Evolutionary conservation across 2,329 filamentous ascomycete species (phyloP).

Genomic region (Aotearoamyces nothofagi): DNA sequence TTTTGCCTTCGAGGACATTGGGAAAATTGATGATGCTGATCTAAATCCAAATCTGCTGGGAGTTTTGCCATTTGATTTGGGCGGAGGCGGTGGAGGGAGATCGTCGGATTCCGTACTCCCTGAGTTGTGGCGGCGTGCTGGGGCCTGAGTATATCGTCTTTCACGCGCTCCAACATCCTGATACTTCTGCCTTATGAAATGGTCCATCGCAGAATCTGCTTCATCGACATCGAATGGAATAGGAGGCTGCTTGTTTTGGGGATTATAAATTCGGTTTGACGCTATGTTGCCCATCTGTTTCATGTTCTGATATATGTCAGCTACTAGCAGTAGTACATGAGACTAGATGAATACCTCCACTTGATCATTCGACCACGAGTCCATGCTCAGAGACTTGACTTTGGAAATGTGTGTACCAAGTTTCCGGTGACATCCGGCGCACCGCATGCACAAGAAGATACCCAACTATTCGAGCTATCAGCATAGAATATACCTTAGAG

Average conservation of each 20-base stretch:
- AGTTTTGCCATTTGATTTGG: slow-evolving; percentile 40
- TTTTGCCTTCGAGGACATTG: slow-evolving; percentile 32
- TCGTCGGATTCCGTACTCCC: slow-evolving; percentile 38
- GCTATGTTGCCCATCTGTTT: slow-evolving; percentile 74
- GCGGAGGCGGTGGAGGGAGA: slow-evolving; percentile 37
- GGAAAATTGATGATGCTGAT: slow-evolving; percentile 41
- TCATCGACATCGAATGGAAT: slow-evolving; percentile 86
- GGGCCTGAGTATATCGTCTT: slow-evolving; percentile 28
- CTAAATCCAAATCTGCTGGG: slow-evolving; percentile 46
- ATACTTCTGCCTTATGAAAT: slow-evolving; percentile 92
- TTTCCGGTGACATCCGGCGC: slow-evolving; percentile 88
- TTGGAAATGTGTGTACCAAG: slow-evolving; percentile 96
- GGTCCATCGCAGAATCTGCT: slow-evolving; percentile 85
- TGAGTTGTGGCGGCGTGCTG: slow-evolving; percentile 22
- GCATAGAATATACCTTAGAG: slow-evolving; percentile 5
- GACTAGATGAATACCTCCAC: slow-evolving; percentile 57
- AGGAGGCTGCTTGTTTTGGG: slow-evolving; percentile 65
- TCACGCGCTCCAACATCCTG: slow-evolving; percentile 42
- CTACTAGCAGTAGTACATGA: neutral
- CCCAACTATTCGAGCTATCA: slow-evolving; percentile 49
- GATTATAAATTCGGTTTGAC: slow-evolving; percentile 84
- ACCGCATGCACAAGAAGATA: slow-evolving; percentile 95
- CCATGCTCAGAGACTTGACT: slow-evolving; percentile 97
- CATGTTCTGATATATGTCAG: slow-evolving; percentile 55
- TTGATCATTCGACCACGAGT: slow-evolving; percentile 90